Conservation (phyloP, 257 asterid genomes). For the Solanum dulcamara region DNA sequence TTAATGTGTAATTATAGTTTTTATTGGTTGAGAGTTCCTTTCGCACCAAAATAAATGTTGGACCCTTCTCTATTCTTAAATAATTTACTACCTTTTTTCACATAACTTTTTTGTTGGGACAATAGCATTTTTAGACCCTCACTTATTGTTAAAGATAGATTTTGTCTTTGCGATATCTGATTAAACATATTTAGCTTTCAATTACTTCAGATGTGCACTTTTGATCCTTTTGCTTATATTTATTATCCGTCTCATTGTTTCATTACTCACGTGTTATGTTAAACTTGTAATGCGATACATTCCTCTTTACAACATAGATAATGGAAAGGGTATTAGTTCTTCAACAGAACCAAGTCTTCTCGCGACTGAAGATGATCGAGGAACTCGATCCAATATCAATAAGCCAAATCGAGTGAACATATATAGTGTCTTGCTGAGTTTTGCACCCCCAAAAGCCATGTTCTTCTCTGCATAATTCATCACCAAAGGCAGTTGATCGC, state of each 20-base stretch:
- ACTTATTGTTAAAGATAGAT: background rate
- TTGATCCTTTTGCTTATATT: background rate
- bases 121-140: background rate
- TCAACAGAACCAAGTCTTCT: background rate
- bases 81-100: background rate
- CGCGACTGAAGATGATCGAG: background rate
- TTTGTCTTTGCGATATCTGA: background rate
- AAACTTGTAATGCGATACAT: background rate
- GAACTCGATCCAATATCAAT: background rate
- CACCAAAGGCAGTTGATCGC: background rate
- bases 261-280: background rate
- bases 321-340: background rate
- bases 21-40: conserved; percentile 2
- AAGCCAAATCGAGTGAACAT: background rate
- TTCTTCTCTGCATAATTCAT: background rate
- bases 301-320: fast-evolving
- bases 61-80: background rate
- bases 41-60: conserved; percentile 3
- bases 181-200: background rate
- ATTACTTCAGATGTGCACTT: background rate
- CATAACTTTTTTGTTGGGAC: background rate
- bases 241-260: too few species aligned
- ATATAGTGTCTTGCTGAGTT: background rate
- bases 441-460: background rate
- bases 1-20: background rate